Evolutionary conservation across 139 green algal genomes (phyloP).

Genomic region (Marvania coccoides): DNA sequence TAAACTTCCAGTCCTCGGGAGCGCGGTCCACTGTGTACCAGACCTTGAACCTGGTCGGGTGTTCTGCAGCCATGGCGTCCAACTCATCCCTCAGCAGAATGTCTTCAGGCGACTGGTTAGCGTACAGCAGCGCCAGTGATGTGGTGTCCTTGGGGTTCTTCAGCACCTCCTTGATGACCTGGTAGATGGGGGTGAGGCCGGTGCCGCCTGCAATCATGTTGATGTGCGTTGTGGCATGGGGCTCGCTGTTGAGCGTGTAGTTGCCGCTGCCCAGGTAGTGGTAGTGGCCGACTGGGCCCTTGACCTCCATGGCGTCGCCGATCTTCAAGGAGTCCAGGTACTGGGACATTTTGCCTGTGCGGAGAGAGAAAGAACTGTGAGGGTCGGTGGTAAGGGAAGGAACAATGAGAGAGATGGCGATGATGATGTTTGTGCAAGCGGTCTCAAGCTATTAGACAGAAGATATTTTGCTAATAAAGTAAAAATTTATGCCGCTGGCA

Average conservation of each 20-base stretch:
- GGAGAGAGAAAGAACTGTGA: too few species aligned
- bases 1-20: constrained; percentile 55
- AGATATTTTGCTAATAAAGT: too few species aligned
- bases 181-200: constrained; percentile 67
- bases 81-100: constrained; percentile 90
- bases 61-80: constrained; percentile 57
- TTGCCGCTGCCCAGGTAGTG: constrained; percentile 63
- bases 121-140: constrained; percentile 82
- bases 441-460: too few species aligned
- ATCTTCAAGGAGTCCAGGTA: constrained; percentile 68
- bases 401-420: too few species aligned
- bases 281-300: constrained; percentile 92
- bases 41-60: constrained; percentile 59
- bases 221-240: constrained; percentile 40
- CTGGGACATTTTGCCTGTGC: constrained; percentile 43
- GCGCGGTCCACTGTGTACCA: constrained; percentile 48
- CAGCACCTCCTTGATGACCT: constrained; percentile 72
- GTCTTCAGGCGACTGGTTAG: constrained; percentile 88
- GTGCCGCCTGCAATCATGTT: constrained; percentile 92
- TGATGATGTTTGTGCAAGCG: too few species aligned
- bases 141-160: constrained; percentile 76
- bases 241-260: constrained; percentile 40
- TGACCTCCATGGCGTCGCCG: constrained; percentile 87
- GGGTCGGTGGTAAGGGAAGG: too few species aligned
- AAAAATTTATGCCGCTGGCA: too few species aligned